A percentile compares a stretch with the other conserved stretches of the same genome.
Conservation (phyloP, 1,284 basidiomycete genomes). For the Pascua sp. region DNA sequence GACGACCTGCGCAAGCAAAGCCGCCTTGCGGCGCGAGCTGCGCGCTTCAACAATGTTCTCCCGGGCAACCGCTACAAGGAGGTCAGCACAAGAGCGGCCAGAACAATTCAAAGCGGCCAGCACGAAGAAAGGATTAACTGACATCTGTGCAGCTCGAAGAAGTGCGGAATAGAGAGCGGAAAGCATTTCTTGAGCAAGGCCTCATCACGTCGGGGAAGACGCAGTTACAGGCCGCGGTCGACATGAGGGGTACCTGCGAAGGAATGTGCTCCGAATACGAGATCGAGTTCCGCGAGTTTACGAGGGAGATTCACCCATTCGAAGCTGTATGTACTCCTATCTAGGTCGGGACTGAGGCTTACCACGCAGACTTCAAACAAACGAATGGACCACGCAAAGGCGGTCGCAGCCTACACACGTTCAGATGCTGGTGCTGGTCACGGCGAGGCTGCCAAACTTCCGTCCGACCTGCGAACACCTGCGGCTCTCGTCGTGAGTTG, state of each 20-base stretch:
- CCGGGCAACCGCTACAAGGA: slow-evolving; percentile 47
- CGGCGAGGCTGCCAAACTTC: slow-evolving; percentile 59
- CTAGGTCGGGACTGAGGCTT: not conserved
- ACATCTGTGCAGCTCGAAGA: slow-evolving; percentile 50
- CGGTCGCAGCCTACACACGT: slow-evolving; percentile 92
- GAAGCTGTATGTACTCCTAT: slow-evolving; percentile 64
- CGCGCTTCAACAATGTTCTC: slow-evolving; percentile 45
- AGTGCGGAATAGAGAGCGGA: slow-evolving; percentile 66
- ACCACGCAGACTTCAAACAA: slow-evolving; percentile 48
- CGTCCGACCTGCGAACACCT: slow-evolving; percentile 89
- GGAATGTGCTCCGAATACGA: slow-evolving; percentile 96
- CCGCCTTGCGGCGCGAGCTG: slow-evolving; percentile 38
- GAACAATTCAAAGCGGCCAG: too few relatives aligned
- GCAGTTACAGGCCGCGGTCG: slow-evolving; percentile 79
- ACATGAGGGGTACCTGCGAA: slow-evolving; percentile 82
- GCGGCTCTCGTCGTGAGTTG: slow-evolving; percentile 66
- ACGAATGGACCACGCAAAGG: slow-evolving; percentile 75
- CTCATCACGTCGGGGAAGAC: slow-evolving; percentile 83
- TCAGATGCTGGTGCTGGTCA: slow-evolving; percentile 66
- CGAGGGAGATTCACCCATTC: slow-evolving; percentile 82
- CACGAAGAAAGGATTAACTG: not conserved
- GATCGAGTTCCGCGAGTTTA: slow-evolving; percentile 81
- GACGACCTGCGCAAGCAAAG: slow-evolving; percentile 27
- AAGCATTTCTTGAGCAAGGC: slow-evolving; percentile 73
- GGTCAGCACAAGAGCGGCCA: slow-evolving; percentile 22